phyloP scores from a whole-genome alignment of 2,329 filamentous ascomycete species.

The Emmonsia crescens region DNA sequence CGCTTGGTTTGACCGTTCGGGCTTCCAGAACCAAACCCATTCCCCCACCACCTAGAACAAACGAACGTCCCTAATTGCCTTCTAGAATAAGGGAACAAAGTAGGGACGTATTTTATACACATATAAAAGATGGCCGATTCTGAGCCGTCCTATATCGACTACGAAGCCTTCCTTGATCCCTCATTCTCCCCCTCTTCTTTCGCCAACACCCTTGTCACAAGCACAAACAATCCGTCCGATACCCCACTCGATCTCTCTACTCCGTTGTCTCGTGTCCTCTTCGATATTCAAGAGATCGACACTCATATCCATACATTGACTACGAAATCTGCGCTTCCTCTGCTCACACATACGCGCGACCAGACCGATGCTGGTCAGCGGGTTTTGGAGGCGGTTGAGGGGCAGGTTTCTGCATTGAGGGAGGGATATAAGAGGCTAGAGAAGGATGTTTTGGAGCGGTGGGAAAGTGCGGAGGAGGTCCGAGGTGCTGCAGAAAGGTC shows the following conservation, averaged over 20 bases:
- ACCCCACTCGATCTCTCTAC: constrained; percentile 86
- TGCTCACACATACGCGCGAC: constrained; percentile 65
- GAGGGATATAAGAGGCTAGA: constrained; percentile 78
- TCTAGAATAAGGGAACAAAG: background rate
- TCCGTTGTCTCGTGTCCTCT: constrained; percentile 82
- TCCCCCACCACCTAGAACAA: background rate
- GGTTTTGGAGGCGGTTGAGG: constrained; percentile 66
- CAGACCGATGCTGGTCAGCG: constrained; percentile 62
- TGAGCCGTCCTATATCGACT: constrained; percentile 79
- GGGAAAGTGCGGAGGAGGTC: constrained; percentile 77
- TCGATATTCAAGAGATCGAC: constrained; percentile 94
- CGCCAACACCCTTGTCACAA: constrained; percentile 77
- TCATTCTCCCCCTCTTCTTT: constrained; percentile 71
- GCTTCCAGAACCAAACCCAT: background rate
- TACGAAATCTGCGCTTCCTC: constrained; percentile 67
- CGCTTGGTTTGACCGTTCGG: background rate
- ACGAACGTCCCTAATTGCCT: background rate
- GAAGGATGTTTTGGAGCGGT: constrained; percentile 73
- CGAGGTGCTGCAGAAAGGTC: constrained; percentile 64
- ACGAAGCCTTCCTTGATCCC: constrained; percentile 78
- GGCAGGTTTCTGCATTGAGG: constrained; percentile 68
- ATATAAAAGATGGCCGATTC: constrained; percentile 23
- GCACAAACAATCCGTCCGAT: constrained; percentile 87
- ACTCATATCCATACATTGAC: constrained; percentile 88
- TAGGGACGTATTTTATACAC: background rate